These are phyloP conservation scores for Diutina ranongensis DNA, from an alignment of 1,139 yeast genomes.

Conservation along the genomic window DNA sequence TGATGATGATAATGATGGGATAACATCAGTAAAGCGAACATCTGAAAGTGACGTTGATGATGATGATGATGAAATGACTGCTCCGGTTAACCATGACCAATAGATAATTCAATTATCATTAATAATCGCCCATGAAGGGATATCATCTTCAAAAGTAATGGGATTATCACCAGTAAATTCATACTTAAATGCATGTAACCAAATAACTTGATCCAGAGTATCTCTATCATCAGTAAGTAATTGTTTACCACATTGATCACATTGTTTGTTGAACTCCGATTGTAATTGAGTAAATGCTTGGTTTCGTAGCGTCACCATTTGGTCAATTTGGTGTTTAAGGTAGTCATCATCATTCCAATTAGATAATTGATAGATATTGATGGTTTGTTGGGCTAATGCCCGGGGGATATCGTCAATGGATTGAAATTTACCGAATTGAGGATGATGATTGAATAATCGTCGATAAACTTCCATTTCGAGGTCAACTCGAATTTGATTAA, in stretches of 20 bases:
- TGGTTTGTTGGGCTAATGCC: slow-evolving; percentile 8
- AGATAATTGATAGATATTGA: slow-evolving; percentile 13
- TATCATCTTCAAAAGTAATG: slow-evolving; percentile 19
- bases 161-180: slow-evolving; percentile 14
- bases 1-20: too few relatives aligned
- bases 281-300: slow-evolving; percentile 13
- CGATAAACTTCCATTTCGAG: slow-evolving; percentile 14
- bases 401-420: slow-evolving; percentile 9
- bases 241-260: slow-evolving; percentile 35
- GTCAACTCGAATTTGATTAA: not conserved
- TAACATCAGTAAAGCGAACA: too few relatives aligned
- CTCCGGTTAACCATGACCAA: too few relatives aligned
- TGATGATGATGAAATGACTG: too few relatives aligned
- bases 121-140: slow-evolving; percentile 26
- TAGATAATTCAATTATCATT: not conserved
- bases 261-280: slow-evolving; percentile 14
- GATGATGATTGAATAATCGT: slow-evolving; percentile 13
- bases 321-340: slow-evolving; percentile 8
- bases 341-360: slow-evolving; percentile 11
- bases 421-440: slow-evolving; percentile 7
- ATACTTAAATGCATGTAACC: slow-evolving; percentile 50
- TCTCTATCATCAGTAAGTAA: slow-evolving; percentile 27
- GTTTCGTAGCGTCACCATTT: slow-evolving; percentile 9
- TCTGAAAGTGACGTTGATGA: too few relatives aligned
- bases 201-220: slow-evolving; percentile 28